Base-by-base conservation (phyloP, 768 basidiomycete species). In the Russula compacta region DNA sequence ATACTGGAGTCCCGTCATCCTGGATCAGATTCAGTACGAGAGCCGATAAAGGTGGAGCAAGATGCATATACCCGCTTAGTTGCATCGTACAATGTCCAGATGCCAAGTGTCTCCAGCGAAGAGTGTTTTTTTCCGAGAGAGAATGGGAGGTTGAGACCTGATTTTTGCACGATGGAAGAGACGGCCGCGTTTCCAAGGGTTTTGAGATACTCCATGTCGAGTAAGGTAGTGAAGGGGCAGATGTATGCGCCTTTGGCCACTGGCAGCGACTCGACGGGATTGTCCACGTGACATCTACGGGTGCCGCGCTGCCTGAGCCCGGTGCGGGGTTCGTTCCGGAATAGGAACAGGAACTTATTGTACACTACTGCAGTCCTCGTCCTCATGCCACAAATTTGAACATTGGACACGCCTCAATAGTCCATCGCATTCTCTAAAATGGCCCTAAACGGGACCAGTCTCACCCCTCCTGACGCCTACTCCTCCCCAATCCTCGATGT, bases 91-190 rank as follows among this genome's bases (percentile, higher is more conserved):
- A 98, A 76, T 33, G 79, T 85, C 84, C 93, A 99, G 39, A 94
- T 83, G 1, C 83, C 81, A 59, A 83, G 73, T n/a, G 72, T 73
- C n/a, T 82, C 90, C 59, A 83, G 78, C 21, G 83, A 80, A 5
- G 79, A 71, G 50, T 92, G 81, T 65, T 88, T 88, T 33, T 79
- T 69, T 39, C 93, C 94, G 5, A 97, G 80, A 4, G 85, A 81
- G 69, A 95, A 98, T 0, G 95, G 94, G 24, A 95, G 78, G 65
- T 87, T 88, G 14, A 98, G 79, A 29, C 94, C 94, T 8, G 94
- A 94, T 69, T 94, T 95, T 68, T 91, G 88, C 2, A 98, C 90
- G n/a, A 97, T 80, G 8, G 86, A 84, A 43, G 89, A 93, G 47
- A 90, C 93, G 7, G 93, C 93, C 48, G 84, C 89, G 56, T 87